These are phyloP conservation scores for Cornus controversa DNA, from an alignment of 148 eudicot genomes.

Conservation along the genomic window DNA sequence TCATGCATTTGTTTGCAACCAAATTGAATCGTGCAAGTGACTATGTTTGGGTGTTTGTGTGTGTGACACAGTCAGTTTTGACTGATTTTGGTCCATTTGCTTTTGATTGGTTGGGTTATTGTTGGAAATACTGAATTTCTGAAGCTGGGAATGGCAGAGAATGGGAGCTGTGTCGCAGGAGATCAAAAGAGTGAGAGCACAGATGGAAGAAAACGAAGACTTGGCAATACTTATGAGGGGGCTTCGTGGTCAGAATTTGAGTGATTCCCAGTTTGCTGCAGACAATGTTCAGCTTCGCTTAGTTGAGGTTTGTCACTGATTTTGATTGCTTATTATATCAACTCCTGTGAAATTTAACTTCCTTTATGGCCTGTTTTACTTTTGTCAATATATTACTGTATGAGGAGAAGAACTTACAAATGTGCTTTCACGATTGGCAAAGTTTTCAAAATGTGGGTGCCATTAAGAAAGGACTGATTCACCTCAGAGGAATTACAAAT, in stretches of 20 bases:
- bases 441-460: no score
- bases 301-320: constrained; percentile 69
- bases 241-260: constrained; percentile 91
- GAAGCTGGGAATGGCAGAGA: constrained; percentile 51
- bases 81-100: not conserved
- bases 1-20: no score
- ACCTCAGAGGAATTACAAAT: no score
- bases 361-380: not conserved
- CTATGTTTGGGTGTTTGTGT: not conserved
- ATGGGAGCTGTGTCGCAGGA: constrained; percentile 84
- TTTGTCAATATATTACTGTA: not conserved
- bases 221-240: constrained; percentile 87
- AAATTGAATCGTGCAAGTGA: not conserved
- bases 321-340: not conserved
- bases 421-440: not conserved
- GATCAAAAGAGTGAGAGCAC: constrained; percentile 91
- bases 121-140: not conserved
- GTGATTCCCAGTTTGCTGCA: constrained; percentile 84
- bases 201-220: constrained; percentile 96
- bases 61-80: not conserved
- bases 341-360: not conserved
- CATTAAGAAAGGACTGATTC: no score
- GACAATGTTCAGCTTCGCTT: constrained; percentile 76
- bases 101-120: not conserved
- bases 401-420: not conserved